These are phyloP conservation scores for Rhodotorula sphaerocarpa DNA, from an alignment of 768 basidiomycete species.

Conservation along the genomic window DNA sequence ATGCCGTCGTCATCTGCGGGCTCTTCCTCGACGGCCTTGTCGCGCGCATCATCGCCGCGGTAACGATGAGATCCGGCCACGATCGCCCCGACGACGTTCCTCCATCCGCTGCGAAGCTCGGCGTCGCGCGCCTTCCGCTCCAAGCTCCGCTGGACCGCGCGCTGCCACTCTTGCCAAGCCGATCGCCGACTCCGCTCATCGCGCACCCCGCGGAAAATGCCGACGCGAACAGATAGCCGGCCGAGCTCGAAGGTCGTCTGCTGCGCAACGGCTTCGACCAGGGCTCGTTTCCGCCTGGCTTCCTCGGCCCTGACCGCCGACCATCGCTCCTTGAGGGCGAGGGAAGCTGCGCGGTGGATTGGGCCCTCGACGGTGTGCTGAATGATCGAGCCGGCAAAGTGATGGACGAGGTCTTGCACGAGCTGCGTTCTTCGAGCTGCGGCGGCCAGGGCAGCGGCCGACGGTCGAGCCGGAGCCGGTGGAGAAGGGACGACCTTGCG, in stretches of 20 bases:
- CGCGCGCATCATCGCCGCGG: not conserved
- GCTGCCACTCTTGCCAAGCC: slow-evolving; percentile 7
- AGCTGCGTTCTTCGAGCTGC: too few species aligned
- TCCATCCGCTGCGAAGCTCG: not conserved
- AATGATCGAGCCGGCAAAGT: slow-evolving; percentile 3
- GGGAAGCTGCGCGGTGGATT: not conserved
- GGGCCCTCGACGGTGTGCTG: not conserved
- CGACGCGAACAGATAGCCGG: not conserved
- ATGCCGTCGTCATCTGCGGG: slow-evolving; percentile 22
- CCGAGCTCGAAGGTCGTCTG: not conserved
- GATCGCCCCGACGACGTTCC: not conserved
- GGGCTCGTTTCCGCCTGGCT: not conserved
- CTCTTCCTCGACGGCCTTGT: slow-evolving; percentile 10
- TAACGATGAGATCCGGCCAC: not conserved
- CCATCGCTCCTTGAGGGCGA: slow-evolving; percentile 13
- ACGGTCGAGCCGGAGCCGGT: not conserved
- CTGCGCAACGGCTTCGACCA: not conserved
- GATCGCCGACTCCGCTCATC: not conserved
- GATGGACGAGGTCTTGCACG: not conserved
- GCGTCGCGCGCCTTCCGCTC: not conserved
- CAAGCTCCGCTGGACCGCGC: slow-evolving; percentile 12
- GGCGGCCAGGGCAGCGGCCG: not conserved
- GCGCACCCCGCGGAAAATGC: not conserved
- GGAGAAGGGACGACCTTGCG: not conserved
- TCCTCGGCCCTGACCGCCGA: not conserved